These are phyloP conservation scores for Arthrobotrys iridis DNA, from an alignment of 2,329 filamentous ascomycete genomes.

Conservation along the genomic window DNA sequence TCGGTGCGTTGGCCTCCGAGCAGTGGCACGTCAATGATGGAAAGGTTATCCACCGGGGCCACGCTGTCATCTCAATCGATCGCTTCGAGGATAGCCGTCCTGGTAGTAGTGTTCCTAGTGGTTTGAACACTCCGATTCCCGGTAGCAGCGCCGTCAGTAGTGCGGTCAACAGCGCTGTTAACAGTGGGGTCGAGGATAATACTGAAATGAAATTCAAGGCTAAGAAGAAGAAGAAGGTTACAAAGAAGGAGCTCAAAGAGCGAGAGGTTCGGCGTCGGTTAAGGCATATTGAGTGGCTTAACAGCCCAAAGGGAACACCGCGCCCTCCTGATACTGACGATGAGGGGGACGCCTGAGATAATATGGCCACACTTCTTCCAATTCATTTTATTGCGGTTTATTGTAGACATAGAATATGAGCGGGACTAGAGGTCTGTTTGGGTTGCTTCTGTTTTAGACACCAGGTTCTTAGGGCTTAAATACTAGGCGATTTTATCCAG, in stretches of 20 bases:
- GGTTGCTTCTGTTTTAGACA: no score
- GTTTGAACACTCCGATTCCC: slow-evolving; percentile 57
- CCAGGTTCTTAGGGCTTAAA: no score
- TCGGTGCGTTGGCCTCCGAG: slow-evolving; percentile 92
- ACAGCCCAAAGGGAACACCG: slow-evolving; percentile 76
- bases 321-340: slow-evolving; percentile 58
- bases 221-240: slow-evolving; percentile 97
- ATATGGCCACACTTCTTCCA: no score
- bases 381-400: no score
- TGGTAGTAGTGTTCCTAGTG: slow-evolving; percentile 62
- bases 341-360: slow-evolving; percentile 51
- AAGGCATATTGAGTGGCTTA: slow-evolving; percentile 85
- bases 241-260: slow-evolving; percentile 95
- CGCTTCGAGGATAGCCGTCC: slow-evolving; percentile 63
- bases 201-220: slow-evolving; percentile 81
- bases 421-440: no score
- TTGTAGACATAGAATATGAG: no score
- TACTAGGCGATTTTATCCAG: no score
- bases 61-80: slow-evolving; percentile 31
- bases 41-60: slow-evolving; percentile 71
- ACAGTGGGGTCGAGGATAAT: slow-evolving; percentile 74
- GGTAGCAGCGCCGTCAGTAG: slow-evolving; percentile 68
- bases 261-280: slow-evolving; percentile 84
- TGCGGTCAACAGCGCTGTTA: slow-evolving; percentile 79
- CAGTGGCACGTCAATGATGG: slow-evolving; percentile 95